A percentile compares a stretch with the other conserved stretches of the same genome.
Evolutionary conservation across 164 flowering plant species (phyloP).

Genomic region (Akebia trifoliata): DNA sequence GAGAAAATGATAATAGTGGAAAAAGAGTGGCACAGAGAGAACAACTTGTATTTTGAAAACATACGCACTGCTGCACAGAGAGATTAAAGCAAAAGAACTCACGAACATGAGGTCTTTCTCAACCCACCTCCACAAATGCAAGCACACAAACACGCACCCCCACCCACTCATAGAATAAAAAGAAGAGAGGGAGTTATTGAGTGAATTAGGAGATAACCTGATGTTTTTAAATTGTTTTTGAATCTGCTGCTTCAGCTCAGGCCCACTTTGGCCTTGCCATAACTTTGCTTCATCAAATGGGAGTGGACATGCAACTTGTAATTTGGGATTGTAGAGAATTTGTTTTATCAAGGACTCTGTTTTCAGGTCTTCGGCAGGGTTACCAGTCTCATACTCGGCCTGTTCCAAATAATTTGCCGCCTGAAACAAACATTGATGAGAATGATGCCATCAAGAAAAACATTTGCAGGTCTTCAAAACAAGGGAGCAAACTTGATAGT

Average conservation of each 20-base stretch:
- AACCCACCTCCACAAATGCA: no score
- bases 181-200: no score
- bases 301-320: constrained; percentile 83
- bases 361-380: constrained; percentile 74
- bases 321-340: constrained; percentile 61
- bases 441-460: background rate
- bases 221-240: constrained; percentile 90
- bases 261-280: constrained; percentile 95
- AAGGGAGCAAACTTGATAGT: constrained; percentile 15
- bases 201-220: constrained; percentile 41
- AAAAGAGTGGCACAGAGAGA: background rate
- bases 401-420: constrained; percentile 88
- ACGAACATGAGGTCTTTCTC: no score
- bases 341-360: constrained; percentile 74
- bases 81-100: background rate
- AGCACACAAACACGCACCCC: no score
- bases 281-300: constrained; percentile 98
- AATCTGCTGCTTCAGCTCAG: constrained; percentile 77
- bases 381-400: constrained; percentile 92
- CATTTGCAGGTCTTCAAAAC: background rate
- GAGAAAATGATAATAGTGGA: no score
- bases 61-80: no score
- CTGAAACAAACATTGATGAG: constrained; percentile 28
- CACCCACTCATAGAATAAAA: no score
- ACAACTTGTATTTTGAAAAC: no score